A percentile compares a stretch with the other conserved stretches of the same genome.
Evolutionary conservation across 192 early-diverging fungal species (phyloP).

Genomic region (Spizellomyces punctatus): DNA sequence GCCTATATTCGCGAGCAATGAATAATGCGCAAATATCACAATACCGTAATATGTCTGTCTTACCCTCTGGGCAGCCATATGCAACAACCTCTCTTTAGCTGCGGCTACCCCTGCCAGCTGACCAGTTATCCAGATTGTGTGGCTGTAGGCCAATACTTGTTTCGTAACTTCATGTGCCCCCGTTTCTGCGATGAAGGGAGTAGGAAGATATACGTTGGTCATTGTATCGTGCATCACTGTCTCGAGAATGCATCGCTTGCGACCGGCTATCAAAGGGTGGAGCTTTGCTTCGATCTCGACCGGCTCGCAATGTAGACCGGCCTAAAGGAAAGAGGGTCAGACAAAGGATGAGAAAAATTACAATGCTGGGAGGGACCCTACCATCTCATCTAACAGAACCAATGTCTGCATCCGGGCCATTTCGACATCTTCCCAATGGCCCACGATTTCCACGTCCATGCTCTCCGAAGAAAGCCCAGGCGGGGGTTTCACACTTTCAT

Average conservation of each 20-base stretch:
- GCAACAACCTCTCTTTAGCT: conserved; percentile 51
- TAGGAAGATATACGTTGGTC: conserved; percentile 77
- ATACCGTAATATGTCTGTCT: background rate
- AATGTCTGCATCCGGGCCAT: conserved; percentile 45
- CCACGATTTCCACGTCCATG: conserved; percentile 61
- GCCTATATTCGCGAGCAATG: background rate
- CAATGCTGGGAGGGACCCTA: conserved; percentile 13
- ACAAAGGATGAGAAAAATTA: conserved; percentile 6
- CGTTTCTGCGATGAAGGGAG: conserved; percentile 50
- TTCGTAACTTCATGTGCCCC: conserved; percentile 26
- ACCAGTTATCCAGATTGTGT: conserved; percentile 71
- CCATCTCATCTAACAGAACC: conserved; percentile 45
- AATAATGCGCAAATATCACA: background rate
- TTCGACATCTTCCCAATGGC: conserved; percentile 49
- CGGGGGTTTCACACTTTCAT: conserved; percentile 1
- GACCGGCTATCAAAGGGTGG: conserved; percentile 74
- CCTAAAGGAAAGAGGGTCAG: conserved; percentile 25
- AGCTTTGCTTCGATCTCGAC: conserved; percentile 51
- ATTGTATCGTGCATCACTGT: conserved; percentile 69
- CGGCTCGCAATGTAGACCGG: conserved; percentile 43
- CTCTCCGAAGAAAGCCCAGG: conserved; percentile 26
- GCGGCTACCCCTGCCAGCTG: conserved; percentile 49
- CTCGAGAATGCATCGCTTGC: conserved; percentile 60
- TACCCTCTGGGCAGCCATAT: conserved; percentile 26
- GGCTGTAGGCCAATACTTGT: conserved; percentile 27